phyloP scores from a whole-genome alignment of 176 grass and related monocot species.

The sorghum (Sorghum bicolor) region DNA sequence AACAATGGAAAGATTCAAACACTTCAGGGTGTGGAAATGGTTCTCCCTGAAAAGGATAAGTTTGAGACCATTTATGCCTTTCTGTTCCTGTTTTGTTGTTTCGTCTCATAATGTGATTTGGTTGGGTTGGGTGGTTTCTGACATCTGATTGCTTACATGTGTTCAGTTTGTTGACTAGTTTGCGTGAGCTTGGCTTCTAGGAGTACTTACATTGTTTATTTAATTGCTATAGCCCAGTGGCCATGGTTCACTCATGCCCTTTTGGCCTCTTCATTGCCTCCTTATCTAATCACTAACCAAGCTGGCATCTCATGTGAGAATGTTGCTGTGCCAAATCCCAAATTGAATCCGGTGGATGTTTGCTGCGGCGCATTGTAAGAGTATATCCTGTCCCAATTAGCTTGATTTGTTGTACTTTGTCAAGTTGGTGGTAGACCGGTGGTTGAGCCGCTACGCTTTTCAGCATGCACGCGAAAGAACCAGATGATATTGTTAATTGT shows the following conservation, averaged over 20 bases:
- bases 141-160: neutral
- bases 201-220: neutral
- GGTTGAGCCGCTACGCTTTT: constrained; percentile 32
- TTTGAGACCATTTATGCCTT: neutral
- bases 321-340: constrained; percentile 19
- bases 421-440: constrained; percentile 36
- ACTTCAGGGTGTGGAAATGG: neutral
- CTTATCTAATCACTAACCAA: constrained; percentile 17
- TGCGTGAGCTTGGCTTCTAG: neutral
- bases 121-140: neutral
- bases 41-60: neutral
- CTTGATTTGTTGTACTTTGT: constrained; percentile 38
- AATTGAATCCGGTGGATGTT: constrained; percentile 21
- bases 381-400: constrained; percentile 23
- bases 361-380: constrained; percentile 11
- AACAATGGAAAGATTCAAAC: neutral
- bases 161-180: neutral
- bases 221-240: neutral
- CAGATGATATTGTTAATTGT: neutral
- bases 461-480: neutral
- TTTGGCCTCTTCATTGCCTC: neutral
- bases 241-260: neutral
- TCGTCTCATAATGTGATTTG: neutral
- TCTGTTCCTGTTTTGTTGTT: neutral
- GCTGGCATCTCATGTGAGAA: constrained; percentile 43